phyloP scores from a whole-genome alignment of 192 early-diverging fungal species.

The Radiomyces spectabilis region DNA sequence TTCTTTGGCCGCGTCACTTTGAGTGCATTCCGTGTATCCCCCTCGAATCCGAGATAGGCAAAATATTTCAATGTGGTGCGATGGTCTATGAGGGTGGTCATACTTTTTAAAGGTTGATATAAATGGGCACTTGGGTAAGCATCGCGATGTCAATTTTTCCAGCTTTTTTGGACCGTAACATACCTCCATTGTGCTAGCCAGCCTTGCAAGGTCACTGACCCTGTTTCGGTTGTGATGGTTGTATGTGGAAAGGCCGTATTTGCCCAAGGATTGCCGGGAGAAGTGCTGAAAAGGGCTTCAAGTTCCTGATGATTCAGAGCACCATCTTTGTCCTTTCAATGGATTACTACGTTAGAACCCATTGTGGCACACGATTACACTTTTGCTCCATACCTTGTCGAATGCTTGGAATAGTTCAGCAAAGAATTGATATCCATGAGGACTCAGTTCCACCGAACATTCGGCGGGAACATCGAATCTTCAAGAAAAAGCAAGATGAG shows the following conservation, averaged over 20 bases:
- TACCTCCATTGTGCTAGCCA: conserved; percentile 99
- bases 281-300: conserved; percentile 76
- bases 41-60: conserved; percentile 93
- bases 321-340: conserved; percentile 88
- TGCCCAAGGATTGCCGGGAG: conserved; percentile 93
- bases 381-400: conserved; percentile 57
- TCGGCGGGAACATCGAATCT: conserved; percentile 85
- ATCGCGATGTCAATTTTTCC: no score
- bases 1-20: conserved; percentile 68
- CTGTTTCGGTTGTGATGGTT: conserved; percentile 83
- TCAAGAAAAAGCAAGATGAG: neutral
- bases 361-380: neutral
- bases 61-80: conserved; percentile 87
- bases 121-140: neutral
- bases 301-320: conserved; percentile 84
- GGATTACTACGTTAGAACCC: neutral
- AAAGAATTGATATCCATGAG: conserved; percentile 91
- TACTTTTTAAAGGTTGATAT: conserved; percentile 55
- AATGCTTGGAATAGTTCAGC: conserved; percentile 89
- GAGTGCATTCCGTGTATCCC: conserved; percentile 83
- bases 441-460: conserved; percentile 90
- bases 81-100: conserved; percentile 92
- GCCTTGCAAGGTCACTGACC: conserved; percentile 89
- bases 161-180: neutral
- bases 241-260: conserved; percentile 81